Percentiles rank a stretch among this genome's conserved stretches.
Evolutionary conservation across 257 asterid species (phyloP).

Genomic region (Solanum peruvianum): DNA sequence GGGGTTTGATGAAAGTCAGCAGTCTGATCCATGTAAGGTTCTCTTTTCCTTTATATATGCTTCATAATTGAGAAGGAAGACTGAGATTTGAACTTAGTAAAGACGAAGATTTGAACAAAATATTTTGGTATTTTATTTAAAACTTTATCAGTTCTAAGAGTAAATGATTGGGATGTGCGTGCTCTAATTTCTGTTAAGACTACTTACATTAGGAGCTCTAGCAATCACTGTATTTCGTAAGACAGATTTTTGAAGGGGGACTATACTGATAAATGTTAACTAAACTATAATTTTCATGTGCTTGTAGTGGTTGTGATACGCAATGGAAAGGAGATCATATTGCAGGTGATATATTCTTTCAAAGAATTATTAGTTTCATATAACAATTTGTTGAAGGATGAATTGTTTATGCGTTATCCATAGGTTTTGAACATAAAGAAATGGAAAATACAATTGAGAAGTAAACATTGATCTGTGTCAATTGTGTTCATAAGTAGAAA

Average conservation of each 20-base stretch:
- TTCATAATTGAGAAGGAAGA: not conserved
- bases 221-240: not conserved
- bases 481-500: not conserved
- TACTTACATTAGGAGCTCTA: not conserved
- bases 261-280: not conserved
- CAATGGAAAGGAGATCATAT: constrained; percentile 61
- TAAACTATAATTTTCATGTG: constrained; percentile 1
- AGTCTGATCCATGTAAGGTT: not conserved
- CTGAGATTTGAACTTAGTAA: not conserved
- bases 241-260: not conserved
- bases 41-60: not conserved
- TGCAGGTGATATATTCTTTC: constrained; percentile 49
- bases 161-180: not conserved
- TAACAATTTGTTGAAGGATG: not conserved
- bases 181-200: not conserved
- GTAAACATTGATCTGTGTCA: not conserved
- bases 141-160: not conserved
- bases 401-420: not conserved
- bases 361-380: not conserved
- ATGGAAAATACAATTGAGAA: not conserved
- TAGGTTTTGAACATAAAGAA: not conserved
- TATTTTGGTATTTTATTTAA: not conserved
- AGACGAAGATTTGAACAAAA: not conserved
- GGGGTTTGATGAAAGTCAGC: not conserved
- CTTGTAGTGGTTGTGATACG: constrained; percentile 61